phyloP scores from a whole-genome alignment of 1,139 yeast genomes.

The Candida sojae region DNA sequence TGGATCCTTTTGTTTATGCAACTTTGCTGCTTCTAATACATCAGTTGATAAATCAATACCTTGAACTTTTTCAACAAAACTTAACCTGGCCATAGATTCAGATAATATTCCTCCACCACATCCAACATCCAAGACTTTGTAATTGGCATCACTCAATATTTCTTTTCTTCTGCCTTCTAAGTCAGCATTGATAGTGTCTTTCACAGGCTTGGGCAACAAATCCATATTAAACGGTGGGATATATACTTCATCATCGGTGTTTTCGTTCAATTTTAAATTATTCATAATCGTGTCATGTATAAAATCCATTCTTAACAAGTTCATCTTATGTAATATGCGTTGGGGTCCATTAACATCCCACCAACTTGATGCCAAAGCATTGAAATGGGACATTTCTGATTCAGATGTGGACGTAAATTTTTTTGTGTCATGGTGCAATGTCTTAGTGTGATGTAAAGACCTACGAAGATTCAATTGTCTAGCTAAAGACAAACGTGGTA shows the following conservation, averaged over 20 bases:
- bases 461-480: conserved; percentile 3
- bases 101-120: conserved; percentile 96
- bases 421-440: background rate
- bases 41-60: conserved; percentile 88
- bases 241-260: conserved; percentile 53
- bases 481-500: background rate
- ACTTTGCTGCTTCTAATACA: conserved; percentile 76
- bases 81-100: conserved; percentile 82
- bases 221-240: conserved; percentile 78
- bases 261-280: conserved; percentile 46
- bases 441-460: conserved; percentile 2
- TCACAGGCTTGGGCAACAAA: conserved; percentile 59
- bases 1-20: conserved; percentile 72
- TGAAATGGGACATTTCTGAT: conserved; percentile 76
- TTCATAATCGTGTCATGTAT: conserved; percentile 60
- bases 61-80: conserved; percentile 59
- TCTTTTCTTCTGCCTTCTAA: conserved; percentile 47
- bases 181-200: conserved; percentile 48
- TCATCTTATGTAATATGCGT: conserved; percentile 92
- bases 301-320: conserved; percentile 83
- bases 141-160: conserved; percentile 32
- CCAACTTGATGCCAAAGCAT: conserved; percentile 86
- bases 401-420: conserved; percentile 15
- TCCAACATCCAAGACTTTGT: conserved; percentile 80
- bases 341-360: conserved; percentile 97